These are phyloP conservation scores for Kwoniella sp. DNA, from an alignment of 768 basidiomycete genomes.

Conservation along the genomic window DNA sequence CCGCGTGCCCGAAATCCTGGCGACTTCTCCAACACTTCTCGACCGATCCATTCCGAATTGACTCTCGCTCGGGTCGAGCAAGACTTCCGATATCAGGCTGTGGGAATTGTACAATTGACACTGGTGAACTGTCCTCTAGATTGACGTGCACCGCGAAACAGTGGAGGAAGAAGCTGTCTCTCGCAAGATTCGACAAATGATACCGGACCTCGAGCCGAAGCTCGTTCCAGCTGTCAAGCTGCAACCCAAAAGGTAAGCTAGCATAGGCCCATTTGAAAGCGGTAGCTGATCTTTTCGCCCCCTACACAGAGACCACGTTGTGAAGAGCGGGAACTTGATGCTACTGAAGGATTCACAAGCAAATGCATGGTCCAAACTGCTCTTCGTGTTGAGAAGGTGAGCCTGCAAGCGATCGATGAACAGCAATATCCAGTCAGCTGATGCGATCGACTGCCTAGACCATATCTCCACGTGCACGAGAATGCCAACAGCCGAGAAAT, in stretches of 20 bases:
- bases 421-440: background rate
- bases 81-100: no score
- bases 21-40: background rate
- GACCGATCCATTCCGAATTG: no score
- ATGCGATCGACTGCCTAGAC: conserved; percentile 61
- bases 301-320: conserved; percentile 68
- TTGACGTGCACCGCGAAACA: conserved; percentile 74
- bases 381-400: conserved; percentile 85
- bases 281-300: background rate
- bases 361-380: conserved; percentile 78
- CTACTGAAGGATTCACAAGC: conserved; percentile 78
- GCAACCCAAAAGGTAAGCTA: conserved; percentile 69
- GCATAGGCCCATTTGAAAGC: background rate
- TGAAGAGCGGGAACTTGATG: conserved; percentile 81
- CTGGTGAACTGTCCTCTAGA: conserved; percentile 62
- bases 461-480: conserved; percentile 85
- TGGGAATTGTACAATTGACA: no score
- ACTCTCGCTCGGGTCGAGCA: no score
- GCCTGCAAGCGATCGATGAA: conserved; percentile 10
- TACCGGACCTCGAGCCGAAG: conserved; percentile 46
- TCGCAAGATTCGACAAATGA: conserved; percentile 25
- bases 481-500: conserved; percentile 80
- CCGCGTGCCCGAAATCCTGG: no score
- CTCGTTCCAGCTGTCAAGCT: conserved; percentile 59
- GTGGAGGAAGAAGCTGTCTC: conserved; percentile 63